These are phyloP conservation scores for Teratosphaeriaceae sp. DNA, from an alignment of 2,329 filamentous ascomycete genomes.

Conservation along the genomic window DNA sequence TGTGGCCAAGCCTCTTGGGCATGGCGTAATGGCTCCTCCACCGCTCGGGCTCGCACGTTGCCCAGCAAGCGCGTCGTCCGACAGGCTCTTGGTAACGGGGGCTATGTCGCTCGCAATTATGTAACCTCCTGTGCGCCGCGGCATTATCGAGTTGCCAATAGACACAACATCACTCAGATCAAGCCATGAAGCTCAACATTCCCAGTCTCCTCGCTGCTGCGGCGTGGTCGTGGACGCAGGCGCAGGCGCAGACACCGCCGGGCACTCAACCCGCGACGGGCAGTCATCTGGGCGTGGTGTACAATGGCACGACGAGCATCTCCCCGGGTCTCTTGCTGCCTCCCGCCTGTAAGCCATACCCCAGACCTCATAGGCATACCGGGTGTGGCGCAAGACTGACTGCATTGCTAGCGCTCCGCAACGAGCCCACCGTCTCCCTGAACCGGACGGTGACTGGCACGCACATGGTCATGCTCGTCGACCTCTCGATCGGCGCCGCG, in stretches of 20 bases:
- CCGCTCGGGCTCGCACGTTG: no score
- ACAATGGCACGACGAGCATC: constrained; percentile 2
- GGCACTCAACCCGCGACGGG: constrained; percentile 3
- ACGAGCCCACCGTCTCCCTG: constrained; percentile 8
- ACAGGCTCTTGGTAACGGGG: no score
- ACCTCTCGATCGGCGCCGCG: constrained; percentile 18
- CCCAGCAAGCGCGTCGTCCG: no score
- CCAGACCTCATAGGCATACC: background rate
- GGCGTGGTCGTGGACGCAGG: no score
- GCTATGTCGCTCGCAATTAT: no score
- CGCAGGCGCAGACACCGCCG: constrained; percentile 5
- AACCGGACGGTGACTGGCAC: constrained; percentile 8
- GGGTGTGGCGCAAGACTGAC: background rate
- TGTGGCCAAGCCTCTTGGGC: no score
- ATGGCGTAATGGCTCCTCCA: no score
- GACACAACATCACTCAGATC: no score
- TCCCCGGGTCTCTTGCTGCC: constrained; percentile 6
- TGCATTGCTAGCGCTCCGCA: constrained; percentile 9
- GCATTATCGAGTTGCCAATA: no score
- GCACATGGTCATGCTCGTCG: constrained; percentile 22
- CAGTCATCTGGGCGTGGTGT: constrained; percentile 1
- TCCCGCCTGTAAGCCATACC: background rate
- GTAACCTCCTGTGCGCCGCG: no score
- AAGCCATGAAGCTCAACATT: no score
- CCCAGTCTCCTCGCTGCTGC: no score